phyloP scores from a whole-genome alignment of 352 stramenopile genomes.

The Globisporangium polare region DNA sequence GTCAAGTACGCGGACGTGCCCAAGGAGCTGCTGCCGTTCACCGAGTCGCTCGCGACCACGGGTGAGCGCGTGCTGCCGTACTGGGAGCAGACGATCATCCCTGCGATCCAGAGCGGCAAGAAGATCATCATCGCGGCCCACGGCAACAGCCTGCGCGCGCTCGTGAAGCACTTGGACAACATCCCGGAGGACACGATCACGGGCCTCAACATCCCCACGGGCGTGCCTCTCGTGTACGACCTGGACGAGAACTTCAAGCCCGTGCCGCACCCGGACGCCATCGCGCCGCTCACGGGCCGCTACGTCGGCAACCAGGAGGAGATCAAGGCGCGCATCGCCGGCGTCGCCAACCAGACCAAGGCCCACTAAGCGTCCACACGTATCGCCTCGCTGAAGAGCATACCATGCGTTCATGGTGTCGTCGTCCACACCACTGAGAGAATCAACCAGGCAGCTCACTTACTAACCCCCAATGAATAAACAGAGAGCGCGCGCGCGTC shows the following conservation, averaged over 20 bases:
- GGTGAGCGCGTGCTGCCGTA: slow-evolving; percentile 94
- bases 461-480: too few species aligned
- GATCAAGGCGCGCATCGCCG: slow-evolving; percentile 95
- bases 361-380: slow-evolving; percentile 41
- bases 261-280: slow-evolving; percentile 91
- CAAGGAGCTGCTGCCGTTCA: slow-evolving; percentile 89
- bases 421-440: too few species aligned
- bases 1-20: slow-evolving; percentile 89
- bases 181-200: slow-evolving; percentile 97
- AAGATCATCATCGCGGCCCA: slow-evolving; percentile 97
- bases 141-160: slow-evolving; percentile 96
- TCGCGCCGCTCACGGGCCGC: slow-evolving; percentile 73
- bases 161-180: slow-evolving; percentile 98
- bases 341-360: slow-evolving; percentile 96
- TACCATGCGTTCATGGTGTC: neutral
- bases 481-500: too few species aligned
- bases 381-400: neutral
- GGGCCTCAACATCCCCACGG: slow-evolving; percentile 97
- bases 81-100: slow-evolving; percentile 95
- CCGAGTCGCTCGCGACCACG: slow-evolving; percentile 92
- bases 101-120: slow-evolving; percentile 93
- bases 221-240: slow-evolving; percentile 95
- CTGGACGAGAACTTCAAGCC: slow-evolving; percentile 97
- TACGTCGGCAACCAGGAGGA: slow-evolving; percentile 95
- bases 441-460: too few species aligned